Base-by-base conservation (phyloP, 345 rosid species). In the Hevea brasiliensis region DNA sequence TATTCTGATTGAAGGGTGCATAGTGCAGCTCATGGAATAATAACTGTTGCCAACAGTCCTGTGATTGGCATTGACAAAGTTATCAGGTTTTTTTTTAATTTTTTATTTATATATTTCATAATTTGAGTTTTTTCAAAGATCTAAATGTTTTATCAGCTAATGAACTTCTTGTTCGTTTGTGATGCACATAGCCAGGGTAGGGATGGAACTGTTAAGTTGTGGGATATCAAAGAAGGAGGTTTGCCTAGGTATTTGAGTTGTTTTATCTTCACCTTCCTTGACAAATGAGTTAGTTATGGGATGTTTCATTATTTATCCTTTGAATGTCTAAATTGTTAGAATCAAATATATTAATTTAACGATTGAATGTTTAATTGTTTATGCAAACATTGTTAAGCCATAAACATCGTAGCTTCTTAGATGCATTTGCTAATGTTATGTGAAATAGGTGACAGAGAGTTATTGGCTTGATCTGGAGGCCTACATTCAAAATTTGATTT, bases 201-300 rank as follows among this genome's bases (percentile, higher is more conserved):
- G 83, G 98, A 95, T 85, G 98, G 98, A 79, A 90, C 94, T 79
- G 92, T 92, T 1, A 92, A 95, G 85, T 85, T 86, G 74, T 95
- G 98, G 99, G 96, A 87, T 80, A 75, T 95, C 56, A 89, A 76
- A 74, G 87, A 89, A 76, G 96, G 97, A 71, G 97, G 90, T 79
- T 78, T 94, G 11, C 87, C 96, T 54, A 89, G 97, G 98, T 91
- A 76, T 45, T 27, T 47, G 3, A 65, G 54, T 47, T 23, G n/a
- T 60, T 44, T 35, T 12, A n/a, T 23, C 10, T 61, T 41, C 23
- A 47, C 65, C 24, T 15, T 24, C 47, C 32, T 23, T 60, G 68
- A 12, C 13, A 76, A 76, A 32, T 32, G 37, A 32, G 72, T 51
- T 44, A n/a, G n/a, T n/a, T n/a, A n/a, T n/a, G n/a, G n/a, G n/a